Conservation (phyloP, 148 eudicot genomes). For the Oxyria digyna region DNA sequence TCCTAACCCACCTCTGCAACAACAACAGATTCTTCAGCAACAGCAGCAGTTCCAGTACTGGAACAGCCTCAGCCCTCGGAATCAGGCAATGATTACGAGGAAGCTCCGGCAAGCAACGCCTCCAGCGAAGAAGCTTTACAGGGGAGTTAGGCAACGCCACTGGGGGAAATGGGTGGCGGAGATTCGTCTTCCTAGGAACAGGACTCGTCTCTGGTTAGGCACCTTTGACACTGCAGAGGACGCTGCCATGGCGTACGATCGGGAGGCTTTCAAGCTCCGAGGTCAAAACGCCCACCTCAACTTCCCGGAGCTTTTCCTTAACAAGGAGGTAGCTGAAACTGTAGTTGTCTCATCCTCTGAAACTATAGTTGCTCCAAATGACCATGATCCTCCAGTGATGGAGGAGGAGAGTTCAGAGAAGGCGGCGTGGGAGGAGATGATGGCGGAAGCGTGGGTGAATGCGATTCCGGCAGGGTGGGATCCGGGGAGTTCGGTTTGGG, state of each 20-base stretch:
- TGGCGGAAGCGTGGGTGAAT: slow-evolving; percentile 69
- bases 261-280: slow-evolving; percentile 24
- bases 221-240: slow-evolving; percentile 28
- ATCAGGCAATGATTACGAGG: slow-evolving; percentile 55
- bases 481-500: slow-evolving; percentile 81
- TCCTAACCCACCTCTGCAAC: slow-evolving; percentile 3
- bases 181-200: slow-evolving; percentile 27
- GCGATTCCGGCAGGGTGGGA: slow-evolving; percentile 40
- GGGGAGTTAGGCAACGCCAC: slow-evolving; percentile 35
- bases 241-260: slow-evolving; percentile 34
- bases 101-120: neutral
- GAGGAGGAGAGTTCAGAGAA: slow-evolving; percentile 19
- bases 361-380: neutral
- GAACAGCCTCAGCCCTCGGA: slow-evolving; percentile 69
- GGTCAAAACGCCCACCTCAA: slow-evolving; percentile 24
- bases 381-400: neutral
- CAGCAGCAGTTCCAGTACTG: slow-evolving; percentile 52
- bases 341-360: neutral
- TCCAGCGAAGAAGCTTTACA: slow-evolving; percentile 16
- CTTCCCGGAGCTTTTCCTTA: slow-evolving; percentile 19
- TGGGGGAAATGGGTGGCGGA: slow-evolving; percentile 43
- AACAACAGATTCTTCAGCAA: slow-evolving; percentile 18
- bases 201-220: slow-evolving; percentile 34
- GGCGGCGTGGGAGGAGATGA: slow-evolving; percentile 56
- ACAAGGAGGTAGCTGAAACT: neutral